Percentiles rank a stretch among this genome's conserved stretches.
Conservation (phyloP, 2,329 filamentous ascomycete genomes). For the Sordariomycetes sp. region DNA sequence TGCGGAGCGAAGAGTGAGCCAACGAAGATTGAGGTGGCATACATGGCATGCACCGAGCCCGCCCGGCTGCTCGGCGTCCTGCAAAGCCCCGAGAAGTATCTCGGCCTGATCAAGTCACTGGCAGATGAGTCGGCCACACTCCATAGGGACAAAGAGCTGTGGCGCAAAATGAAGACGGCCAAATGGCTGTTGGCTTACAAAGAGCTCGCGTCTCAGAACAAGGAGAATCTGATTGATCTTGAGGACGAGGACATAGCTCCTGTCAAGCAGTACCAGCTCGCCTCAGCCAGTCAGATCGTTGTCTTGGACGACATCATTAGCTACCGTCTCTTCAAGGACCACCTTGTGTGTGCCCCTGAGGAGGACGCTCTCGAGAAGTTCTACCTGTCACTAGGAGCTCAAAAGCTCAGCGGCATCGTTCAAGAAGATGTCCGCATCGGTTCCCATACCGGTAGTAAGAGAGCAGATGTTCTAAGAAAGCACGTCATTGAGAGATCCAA, state of each 20-base stretch:
- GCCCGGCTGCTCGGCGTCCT: conserved; percentile 72
- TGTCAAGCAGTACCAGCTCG: conserved; percentile 72
- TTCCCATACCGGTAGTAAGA: conserved; percentile 54
- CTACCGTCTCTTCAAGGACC: conserved; percentile 79
- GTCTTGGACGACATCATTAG: conserved; percentile 83
- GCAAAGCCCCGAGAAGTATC: conserved; percentile 75
- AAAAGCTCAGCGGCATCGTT: conserved; percentile 66
- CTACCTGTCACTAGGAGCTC: conserved; percentile 72
- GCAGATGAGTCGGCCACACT: conserved; percentile 62
- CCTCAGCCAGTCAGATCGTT: conserved; percentile 61
- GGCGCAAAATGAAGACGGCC: conserved; percentile 64
- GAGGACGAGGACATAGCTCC: conserved; percentile 57
- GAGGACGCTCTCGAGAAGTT: conserved; percentile 82
- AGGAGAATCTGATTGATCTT: conserved; percentile 37
- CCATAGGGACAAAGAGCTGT: conserved; percentile 71
- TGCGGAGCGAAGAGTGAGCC: conserved; percentile 90
- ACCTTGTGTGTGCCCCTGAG: conserved; percentile 77
- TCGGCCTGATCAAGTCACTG: conserved; percentile 71
- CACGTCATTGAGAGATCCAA: conserved; percentile 82
- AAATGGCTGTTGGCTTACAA: conserved; percentile 77
- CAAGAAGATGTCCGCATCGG: conserved; percentile 72
- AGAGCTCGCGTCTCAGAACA: conserved; percentile 46
- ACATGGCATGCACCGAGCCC: conserved; percentile 75
- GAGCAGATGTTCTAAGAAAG: conserved; percentile 58
- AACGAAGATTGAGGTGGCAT: conserved; percentile 75